phyloP scores from a whole-genome alignment of 2,329 filamentous ascomycete species.

The Leptographium radiaticola region DNA sequence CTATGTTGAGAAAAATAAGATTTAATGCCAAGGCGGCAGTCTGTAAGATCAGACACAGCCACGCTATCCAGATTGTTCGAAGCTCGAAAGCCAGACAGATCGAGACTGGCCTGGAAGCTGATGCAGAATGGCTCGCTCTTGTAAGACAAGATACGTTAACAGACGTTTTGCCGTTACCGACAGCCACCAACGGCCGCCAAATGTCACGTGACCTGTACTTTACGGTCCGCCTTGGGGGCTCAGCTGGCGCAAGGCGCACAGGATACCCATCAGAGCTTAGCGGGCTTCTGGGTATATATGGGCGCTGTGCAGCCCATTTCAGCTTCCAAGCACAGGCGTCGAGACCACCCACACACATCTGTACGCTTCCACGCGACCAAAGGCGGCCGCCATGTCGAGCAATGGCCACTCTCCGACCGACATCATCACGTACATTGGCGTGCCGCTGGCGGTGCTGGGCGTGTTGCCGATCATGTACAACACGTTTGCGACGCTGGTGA shows the following conservation, averaged over 20 bases:
- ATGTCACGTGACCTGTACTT: no score
- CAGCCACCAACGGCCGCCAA: no score
- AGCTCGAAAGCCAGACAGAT: no score
- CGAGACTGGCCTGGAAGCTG: no score
- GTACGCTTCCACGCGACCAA: neutral
- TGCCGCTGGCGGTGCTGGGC: constrained; percentile 21
- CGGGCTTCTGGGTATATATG: neutral
- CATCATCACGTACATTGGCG: constrained; percentile 22
- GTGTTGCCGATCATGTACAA: constrained; percentile 56
- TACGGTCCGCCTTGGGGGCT: neutral
- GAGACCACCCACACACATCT: neutral
- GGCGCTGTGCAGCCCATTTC: no score
- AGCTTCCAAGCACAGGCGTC: neutral
- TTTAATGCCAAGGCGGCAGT: no score
- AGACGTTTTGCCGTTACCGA: no score
- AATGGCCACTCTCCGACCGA: constrained; percentile 15
- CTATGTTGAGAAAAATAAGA: no score
- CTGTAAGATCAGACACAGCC: no score
- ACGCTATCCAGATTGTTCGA: no score
- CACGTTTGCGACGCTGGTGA: constrained; percentile 44
- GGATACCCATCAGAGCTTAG: neutral
- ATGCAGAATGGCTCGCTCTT: no score
- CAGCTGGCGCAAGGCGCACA: neutral
- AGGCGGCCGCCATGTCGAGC: constrained; percentile 5
- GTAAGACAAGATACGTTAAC: no score